Evolutionary conservation across 2,329 filamentous ascomycete genomes (phyloP).

Genomic region (Fusarium irregulare): DNA sequence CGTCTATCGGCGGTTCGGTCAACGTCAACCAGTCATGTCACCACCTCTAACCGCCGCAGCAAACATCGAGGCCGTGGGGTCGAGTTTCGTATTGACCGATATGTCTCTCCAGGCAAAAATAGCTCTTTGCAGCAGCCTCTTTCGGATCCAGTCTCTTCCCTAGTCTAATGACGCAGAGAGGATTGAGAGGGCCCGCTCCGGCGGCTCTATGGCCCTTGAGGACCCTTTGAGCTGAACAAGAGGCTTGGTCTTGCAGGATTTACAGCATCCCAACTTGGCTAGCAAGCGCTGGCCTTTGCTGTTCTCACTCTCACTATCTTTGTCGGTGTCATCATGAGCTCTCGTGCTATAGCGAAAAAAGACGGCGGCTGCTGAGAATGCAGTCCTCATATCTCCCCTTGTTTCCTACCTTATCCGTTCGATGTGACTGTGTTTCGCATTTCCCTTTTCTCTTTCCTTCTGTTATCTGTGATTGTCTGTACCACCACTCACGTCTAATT

Average conservation of each 20-base stretch:
- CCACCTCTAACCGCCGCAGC: constrained; percentile 41
- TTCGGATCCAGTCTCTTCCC: constrained; percentile 13
- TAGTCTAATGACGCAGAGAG: constrained; percentile 34
- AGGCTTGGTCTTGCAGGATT: constrained; percentile 40
- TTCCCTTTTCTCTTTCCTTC: constrained; percentile 21
- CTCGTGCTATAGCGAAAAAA: constrained; percentile 11
- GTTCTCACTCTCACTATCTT: constrained; percentile 6
- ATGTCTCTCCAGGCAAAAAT: constrained; percentile 26
- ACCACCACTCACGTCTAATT: constrained; percentile 16
- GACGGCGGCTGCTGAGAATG: constrained; percentile 27
- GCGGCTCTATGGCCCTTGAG: constrained; percentile 28
- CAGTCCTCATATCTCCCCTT: constrained; percentile 33
- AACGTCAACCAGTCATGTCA: constrained; percentile 41
- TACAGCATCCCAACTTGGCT: constrained; percentile 17
- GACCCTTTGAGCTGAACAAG: constrained; percentile 31
- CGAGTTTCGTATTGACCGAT: constrained; percentile 29
- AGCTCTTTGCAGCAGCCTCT: constrained; percentile 24
- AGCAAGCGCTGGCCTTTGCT: constrained; percentile 40
- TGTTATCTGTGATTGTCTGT: constrained; percentile 26
- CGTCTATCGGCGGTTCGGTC: constrained; percentile 36
- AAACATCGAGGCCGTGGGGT: constrained; percentile 32
- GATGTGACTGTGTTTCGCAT: constrained; percentile 31
- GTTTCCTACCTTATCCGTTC: constrained; percentile 22
- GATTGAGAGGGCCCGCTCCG: constrained; percentile 25
- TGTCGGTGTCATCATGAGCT: constrained; percentile 1